Base-by-base conservation (phyloP, 768 basidiomycete genomes). In the Auriculariales sp. region DNA sequence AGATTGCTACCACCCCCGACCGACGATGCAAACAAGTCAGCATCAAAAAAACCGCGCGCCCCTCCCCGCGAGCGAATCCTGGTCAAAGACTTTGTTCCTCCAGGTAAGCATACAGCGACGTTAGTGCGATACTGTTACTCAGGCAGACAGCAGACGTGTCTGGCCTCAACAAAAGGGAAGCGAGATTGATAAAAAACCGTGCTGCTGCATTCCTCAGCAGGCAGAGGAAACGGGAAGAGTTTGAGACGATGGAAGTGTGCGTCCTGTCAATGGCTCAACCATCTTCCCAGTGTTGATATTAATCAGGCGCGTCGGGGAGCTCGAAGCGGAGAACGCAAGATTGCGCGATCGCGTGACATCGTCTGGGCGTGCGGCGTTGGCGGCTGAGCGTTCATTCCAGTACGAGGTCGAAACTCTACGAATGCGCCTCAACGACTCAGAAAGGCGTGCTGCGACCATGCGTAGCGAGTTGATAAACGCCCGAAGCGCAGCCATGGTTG, bases 171-270 rank as follows among this genome's bases (percentile, higher is more conserved):
- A 92, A 92, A 66, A 84, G 89, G 47, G 89, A 92, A 66, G 89
- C 89, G 53, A 79, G 89, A 47, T 74, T 92, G 6, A 84, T 92
- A 50, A 92, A 92, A 72, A 92, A 92, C 68, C 77, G 89, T 50
- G 89, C 89, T 10, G 89, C 89, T 11, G 89, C 89, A 51, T 92
- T 92, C 70, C 81, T 92, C 61, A 83, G 81, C 66, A 73, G 89
- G 62, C 89, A 92, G 64, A 74, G 89, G 58, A 92, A 92, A 65
- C 78, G 89, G 49, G 89, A 92, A 67, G 88, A 91, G 67, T 92
- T 90, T 59, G 89, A 92, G 66, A 70, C 62, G 58, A 90, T 92
- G 85, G 89, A 91, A 71, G 66, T 84, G 86, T 90, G 68, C 68
- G 83, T 79, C 4, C 22, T 50, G 58, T 4, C 11, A 22, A 25